Evolutionary conservation across 352 stramenopile species (phyloP).

Genomic region (Globisporangium cederbergense): DNA sequence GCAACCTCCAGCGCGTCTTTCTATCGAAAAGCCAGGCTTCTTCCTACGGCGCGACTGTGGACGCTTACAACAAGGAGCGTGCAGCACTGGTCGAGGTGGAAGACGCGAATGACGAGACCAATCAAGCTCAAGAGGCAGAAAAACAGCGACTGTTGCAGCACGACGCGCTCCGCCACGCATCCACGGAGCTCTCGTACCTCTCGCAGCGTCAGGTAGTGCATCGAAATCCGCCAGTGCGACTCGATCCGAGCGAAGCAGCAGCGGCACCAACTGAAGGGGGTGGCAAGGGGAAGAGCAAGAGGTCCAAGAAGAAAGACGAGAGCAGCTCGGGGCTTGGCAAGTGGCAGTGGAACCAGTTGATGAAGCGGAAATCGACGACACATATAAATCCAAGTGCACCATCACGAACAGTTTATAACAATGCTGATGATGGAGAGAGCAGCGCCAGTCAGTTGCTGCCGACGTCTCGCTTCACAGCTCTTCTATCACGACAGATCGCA

Average conservation of each 20-base stretch:
- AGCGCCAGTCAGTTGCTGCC: conserved; percentile 4
- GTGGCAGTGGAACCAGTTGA: conserved; percentile 67
- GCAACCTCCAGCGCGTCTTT: conserved; percentile 64
- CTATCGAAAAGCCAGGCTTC: conserved; percentile 25
- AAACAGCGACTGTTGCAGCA: conserved; percentile 38
- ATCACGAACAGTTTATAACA: not conserved
- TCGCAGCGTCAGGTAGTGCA: conserved; percentile 79
- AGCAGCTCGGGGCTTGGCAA: conserved; percentile 38
- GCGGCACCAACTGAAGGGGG: not conserved
- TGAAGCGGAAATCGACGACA: conserved; percentile 30
- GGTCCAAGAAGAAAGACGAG: conserved; percentile 30
- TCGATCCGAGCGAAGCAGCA: conserved; percentile 11
- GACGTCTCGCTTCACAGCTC: conserved; percentile 24
- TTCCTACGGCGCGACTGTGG: conserved; percentile 31
- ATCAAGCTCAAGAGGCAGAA: conserved; percentile 20
- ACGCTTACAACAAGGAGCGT: conserved; percentile 43
- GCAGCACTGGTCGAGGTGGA: conserved; percentile 31
- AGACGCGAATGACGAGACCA: conserved; percentile 21
- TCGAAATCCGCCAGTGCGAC: conserved; percentile 55
- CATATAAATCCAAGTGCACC: not conserved
- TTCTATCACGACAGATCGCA: conserved; percentile 27
- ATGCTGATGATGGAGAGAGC: not conserved
- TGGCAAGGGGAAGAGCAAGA: conserved; percentile 26
- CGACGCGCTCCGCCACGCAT: conserved; percentile 49
- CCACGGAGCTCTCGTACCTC: conserved; percentile 70